phyloP scores from a whole-genome alignment of 768 basidiomycete species.

The Xerocomellus chrysenteron region DNA sequence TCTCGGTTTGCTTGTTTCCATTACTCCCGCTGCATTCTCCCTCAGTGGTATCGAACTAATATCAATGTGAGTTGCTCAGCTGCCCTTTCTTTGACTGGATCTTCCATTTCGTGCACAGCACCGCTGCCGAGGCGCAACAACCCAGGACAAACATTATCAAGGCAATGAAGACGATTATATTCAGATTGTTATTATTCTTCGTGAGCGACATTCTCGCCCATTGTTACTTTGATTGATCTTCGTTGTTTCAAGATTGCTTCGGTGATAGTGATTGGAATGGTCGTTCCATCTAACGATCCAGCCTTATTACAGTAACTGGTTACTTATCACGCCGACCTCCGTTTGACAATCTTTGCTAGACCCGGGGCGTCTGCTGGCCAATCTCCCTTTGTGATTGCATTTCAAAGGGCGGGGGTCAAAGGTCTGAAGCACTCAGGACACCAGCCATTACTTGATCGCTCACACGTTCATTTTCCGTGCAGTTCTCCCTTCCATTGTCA shows the following conservation, averaged over 20 bases:
- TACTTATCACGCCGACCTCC: background rate
- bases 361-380: constrained; percentile 48
- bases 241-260: constrained; percentile 15
- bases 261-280: constrained; percentile 65
- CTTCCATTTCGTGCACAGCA: constrained; percentile 36
- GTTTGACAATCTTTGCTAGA: constrained; percentile 2
- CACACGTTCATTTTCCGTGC: background rate
- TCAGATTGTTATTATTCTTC: constrained; percentile 55
- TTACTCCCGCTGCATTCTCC: constrained; percentile 54
- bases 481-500: constrained; percentile 68
- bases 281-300: constrained; percentile 67
- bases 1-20: constrained; percentile 21
- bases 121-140: constrained; percentile 74
- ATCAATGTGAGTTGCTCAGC: constrained; percentile 47
- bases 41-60: constrained; percentile 78
- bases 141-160: constrained; percentile 78
- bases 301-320: constrained; percentile 42
- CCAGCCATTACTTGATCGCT: constrained; percentile 9
- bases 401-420: constrained; percentile 68
- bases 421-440: constrained; percentile 30
- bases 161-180: constrained; percentile 75
- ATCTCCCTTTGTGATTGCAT: constrained; percentile 86
- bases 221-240: background rate
- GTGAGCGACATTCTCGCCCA: background rate
- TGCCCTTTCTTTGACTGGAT: constrained; percentile 11